These are phyloP conservation scores for Epichloe sp. DNA, from an alignment of 2,329 filamentous ascomycete species.

Conservation along the genomic window DNA sequence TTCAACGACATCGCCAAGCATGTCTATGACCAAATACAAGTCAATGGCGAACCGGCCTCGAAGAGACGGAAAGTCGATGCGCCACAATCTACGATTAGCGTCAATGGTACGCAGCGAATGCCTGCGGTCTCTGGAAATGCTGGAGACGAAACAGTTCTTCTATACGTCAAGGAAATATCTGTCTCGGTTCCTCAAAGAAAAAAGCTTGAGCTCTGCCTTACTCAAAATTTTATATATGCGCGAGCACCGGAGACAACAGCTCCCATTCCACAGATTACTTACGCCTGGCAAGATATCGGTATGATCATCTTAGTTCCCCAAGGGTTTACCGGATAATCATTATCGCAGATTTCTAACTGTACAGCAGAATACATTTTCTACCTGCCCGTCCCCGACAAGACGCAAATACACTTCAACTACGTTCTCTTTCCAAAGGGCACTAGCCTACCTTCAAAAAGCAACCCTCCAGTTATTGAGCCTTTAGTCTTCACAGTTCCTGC, in stretches of 20 bases:
- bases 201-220: slow-evolving; percentile 56
- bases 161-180: slow-evolving; percentile 53
- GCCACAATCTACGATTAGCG: slow-evolving; percentile 15
- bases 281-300: slow-evolving; percentile 52
- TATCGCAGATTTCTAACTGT: slow-evolving; percentile 6
- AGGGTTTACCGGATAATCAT: neutral
- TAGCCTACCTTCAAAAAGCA: slow-evolving; percentile 36
- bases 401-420: slow-evolving; percentile 54
- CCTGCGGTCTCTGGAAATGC: slow-evolving; percentile 17
- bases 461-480: slow-evolving; percentile 35
- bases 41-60: slow-evolving; percentile 30
- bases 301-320: slow-evolving; percentile 7
- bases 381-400: slow-evolving; percentile 51
- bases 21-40: slow-evolving; percentile 31
- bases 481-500: slow-evolving; percentile 51
- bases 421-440: slow-evolving; percentile 45
- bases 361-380: slow-evolving; percentile 46
- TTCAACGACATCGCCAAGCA: slow-evolving; percentile 45
- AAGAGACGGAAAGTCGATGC: slow-evolving; percentile 41
- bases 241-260: slow-evolving; percentile 36
- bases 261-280: slow-evolving; percentile 40
- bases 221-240: slow-evolving; percentile 44
- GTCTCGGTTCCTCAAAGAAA: slow-evolving; percentile 55
- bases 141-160: slow-evolving; percentile 36
- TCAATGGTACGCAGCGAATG: slow-evolving; percentile 7